Evolutionary conservation across 2,329 filamentous ascomycete genomes (phyloP), one percentile per base, ranked within the genome.

Genomic region (Botryotinia convoluta): DNA sequence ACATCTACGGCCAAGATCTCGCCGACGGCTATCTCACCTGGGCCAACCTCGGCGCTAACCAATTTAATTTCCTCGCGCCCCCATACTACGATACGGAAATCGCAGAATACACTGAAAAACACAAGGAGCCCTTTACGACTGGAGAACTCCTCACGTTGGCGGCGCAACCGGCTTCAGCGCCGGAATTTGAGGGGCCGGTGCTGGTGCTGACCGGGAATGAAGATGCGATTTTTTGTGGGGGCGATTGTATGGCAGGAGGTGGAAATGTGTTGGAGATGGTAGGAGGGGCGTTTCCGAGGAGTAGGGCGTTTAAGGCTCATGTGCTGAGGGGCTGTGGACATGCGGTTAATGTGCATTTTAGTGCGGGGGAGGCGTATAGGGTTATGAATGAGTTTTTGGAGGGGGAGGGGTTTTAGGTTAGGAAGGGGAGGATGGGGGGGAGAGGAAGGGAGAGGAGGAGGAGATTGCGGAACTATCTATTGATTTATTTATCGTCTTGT

Each of bases 331-430:
- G 29, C 0, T 59, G 61, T 57, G 70, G 70, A 1, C 70, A 72
- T 45, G 62, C 70, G 48, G 70, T 72, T 26, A 72, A 72, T 48
- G 70, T 72, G 20, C 70, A 72, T 60, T 60, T 44, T 37, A 48
- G 48, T 39, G 42, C 70, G 32, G 29, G 51, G n/a, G 70, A 39
- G 37, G 70, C 62, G 35, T 72, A 72, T 37, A 29, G 32, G 22
- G 62, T 72, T 20, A 72, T 72, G 70, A 72, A 72, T 68, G 54
- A 18, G 22, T 68, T 72, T 61, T 72, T 68, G 62, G 35, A n/a
- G 22, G 20, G 7, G 3, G 8, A 42, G n/a, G 67, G 67, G n/a
- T 26, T 69, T 35, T 59, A 67, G 22, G 10, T 22, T 45, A 4
- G 62, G 32, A 8, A 8, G 12, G 0, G 32, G 22, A 20, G 61